Percentiles rank a stretch among this genome's conserved stretches.
Evolutionary conservation across 129 eudicot species (phyloP).

Genomic region (Rutidosis leptorrhynchoides): DNA sequence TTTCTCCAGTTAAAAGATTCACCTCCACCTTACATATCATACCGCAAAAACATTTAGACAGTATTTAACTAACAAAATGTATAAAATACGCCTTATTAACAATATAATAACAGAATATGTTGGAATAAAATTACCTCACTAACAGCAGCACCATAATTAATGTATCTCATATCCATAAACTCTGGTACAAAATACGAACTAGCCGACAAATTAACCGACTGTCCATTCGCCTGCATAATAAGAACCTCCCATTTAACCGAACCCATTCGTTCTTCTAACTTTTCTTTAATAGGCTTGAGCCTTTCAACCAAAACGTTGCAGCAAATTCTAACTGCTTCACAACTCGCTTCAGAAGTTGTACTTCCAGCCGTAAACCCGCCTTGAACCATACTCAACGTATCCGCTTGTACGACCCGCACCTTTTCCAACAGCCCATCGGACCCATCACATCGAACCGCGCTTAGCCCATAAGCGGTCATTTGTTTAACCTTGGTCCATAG

Average conservation of each 20-base stretch:
- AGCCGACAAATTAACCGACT: slow-evolving; percentile 60
- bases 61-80: neutral
- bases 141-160: slow-evolving; percentile 92
- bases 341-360: slow-evolving; percentile 89
- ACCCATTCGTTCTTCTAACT: slow-evolving; percentile 44
- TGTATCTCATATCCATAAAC: slow-evolving; percentile 47
- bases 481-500: slow-evolving; percentile 94
- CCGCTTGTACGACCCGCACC: slow-evolving; percentile 72
- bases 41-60: neutral
- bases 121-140: slow-evolving; percentile 59
- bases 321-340: slow-evolving; percentile 75
- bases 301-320: slow-evolving; percentile 75
- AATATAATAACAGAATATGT: neutral
- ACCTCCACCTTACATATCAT: slow-evolving; percentile 63
- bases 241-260: slow-evolving; percentile 60
- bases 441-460: slow-evolving; percentile 57
- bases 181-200: slow-evolving; percentile 69
- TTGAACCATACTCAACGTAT: slow-evolving; percentile 79
- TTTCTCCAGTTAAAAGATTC: slow-evolving; percentile 77
- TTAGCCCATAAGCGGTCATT: slow-evolving; percentile 68
- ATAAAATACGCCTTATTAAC: neutral
- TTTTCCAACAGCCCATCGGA: slow-evolving; percentile 51
- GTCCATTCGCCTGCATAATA: slow-evolving; percentile 51
- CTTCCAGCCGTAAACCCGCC: slow-evolving; percentile 92
- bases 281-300: slow-evolving; percentile 46